Evolutionary conservation across 257 asterid species (phyloP).

Genomic region (Forsythia suspensa): DNA sequence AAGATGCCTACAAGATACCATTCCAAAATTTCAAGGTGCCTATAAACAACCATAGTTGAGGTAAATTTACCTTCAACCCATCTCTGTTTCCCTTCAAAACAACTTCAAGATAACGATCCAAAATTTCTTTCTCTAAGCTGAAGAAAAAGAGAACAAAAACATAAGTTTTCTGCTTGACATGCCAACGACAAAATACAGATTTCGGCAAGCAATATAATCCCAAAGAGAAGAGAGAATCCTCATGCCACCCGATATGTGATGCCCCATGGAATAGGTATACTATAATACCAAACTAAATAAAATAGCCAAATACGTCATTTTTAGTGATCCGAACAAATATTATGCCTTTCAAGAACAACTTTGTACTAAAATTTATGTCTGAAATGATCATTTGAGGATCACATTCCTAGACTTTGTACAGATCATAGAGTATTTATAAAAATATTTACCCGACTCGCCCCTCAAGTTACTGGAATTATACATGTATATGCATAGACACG

Average conservation of each 20-base stretch:
- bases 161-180: conserved; percentile 8
- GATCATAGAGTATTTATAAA: neutral
- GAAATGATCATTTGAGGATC: neutral
- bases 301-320: neutral
- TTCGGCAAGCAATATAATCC: neutral
- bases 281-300: neutral
- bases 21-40: neutral
- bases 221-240: neutral
- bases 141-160: conserved; percentile 16
- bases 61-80: conserved; percentile 74
- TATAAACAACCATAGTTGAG: neutral
- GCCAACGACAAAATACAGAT: neutral
- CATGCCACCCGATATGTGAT: neutral
- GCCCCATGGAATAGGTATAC: neutral
- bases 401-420: neutral
- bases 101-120: conserved; percentile 89
- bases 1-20: neutral
- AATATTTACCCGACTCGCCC: neutral
- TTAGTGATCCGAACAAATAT: neutral
- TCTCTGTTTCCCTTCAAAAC: conserved; percentile 95
- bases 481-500: neutral
- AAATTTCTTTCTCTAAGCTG: conserved; percentile 96
- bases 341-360: neutral
- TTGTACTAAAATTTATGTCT: neutral
- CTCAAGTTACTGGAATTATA: neutral